Evolutionary conservation across 495 filamentous ascomycete genomes (phyloP), one percentile per base, ranked within the genome.

Genomic region (Tuber microsphaerosporum): DNA sequence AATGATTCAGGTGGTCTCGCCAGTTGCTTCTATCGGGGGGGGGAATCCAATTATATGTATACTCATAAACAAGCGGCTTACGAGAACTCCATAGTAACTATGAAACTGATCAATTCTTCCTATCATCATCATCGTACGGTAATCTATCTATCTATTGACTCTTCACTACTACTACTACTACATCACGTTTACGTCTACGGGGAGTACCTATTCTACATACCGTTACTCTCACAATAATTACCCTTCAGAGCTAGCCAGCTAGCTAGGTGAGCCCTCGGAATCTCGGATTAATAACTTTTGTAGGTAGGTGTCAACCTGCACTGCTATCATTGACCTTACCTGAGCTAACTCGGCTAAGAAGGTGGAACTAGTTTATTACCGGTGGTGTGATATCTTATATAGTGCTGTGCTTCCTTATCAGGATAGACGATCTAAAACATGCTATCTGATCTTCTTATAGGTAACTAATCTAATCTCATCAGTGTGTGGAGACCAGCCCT

Each of bases 71-170:
- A 16, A 31, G 51, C 14, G 26, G 56, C 4, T 17, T 17, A 65
- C 26, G n/a, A 65, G 26, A 19, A 17, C 26, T 34, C 56, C 2
- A 6, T 26, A 19, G n/a, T 34, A 61, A 31, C 4, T 9, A 31
- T n/a, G 16, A n/a, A 31, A 12, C n/a, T 31, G 16, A 17, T 26
- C 14, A 5, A 34, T 65, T 65, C 56, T 34, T 65, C 56, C 56
- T 14, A 41, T 41, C 39, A 41, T 41, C 34, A 34, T 17, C 1
- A 7, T 19, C 4, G 26, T 3, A 4, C 17, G 48, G 48, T 10
- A 26, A 56, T 26, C 22, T 12, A n/a, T 22, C 10, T 2, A 12
- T 0, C 0, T 26, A n/a, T n/a, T n/a, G n/a, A n/a, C 12, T 0
- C 56, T 4, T 65, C 56, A 65, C 17, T 12, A 17, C 56, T 31